phyloP scores from a whole-genome alignment of 257 asterid genomes.

The Marsdenia floribunda region DNA sequence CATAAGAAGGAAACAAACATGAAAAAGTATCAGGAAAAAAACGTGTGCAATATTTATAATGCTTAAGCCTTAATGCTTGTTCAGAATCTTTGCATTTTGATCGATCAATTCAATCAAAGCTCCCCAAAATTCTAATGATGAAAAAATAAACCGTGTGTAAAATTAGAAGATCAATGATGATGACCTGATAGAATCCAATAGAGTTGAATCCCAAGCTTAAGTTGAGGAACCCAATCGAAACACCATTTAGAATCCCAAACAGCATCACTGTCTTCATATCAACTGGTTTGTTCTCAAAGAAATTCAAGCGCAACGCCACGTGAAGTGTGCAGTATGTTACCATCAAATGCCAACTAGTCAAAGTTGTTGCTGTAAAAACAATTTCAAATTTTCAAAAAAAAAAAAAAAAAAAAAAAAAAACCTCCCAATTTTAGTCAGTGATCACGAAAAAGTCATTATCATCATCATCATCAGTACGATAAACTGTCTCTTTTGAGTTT shows the following conservation, averaged over 20 bases:
- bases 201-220: conserved; percentile 91
- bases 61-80: background rate
- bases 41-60: background rate
- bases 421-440: too few species aligned
- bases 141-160: too few species aligned
- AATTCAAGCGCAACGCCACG: conserved; percentile 60
- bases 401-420: background rate
- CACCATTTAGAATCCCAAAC: conserved; percentile 75
- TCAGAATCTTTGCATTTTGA: background rate
- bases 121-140: too few species aligned
- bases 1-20: background rate
- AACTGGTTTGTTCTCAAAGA: conserved; percentile 70
- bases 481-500: background rate
- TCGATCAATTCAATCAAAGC: too few species aligned
- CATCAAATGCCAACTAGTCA: conserved; percentile 95
- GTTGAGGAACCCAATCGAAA: conserved; percentile 86
- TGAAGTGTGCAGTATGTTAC: conserved; percentile 87
- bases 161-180: background rate
- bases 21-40: background rate
- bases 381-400: background rate
- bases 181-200: conserved; percentile 88
- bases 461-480: background rate
- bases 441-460: too few species aligned
- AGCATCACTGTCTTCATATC: conserved; percentile 59
- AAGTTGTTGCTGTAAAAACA: conserved; percentile 64